Evolutionary conservation across 495 filamentous ascomycete species (phyloP), one percentile per base, ranked within the genome.

Genomic region (Podospora tetraspora): DNA sequence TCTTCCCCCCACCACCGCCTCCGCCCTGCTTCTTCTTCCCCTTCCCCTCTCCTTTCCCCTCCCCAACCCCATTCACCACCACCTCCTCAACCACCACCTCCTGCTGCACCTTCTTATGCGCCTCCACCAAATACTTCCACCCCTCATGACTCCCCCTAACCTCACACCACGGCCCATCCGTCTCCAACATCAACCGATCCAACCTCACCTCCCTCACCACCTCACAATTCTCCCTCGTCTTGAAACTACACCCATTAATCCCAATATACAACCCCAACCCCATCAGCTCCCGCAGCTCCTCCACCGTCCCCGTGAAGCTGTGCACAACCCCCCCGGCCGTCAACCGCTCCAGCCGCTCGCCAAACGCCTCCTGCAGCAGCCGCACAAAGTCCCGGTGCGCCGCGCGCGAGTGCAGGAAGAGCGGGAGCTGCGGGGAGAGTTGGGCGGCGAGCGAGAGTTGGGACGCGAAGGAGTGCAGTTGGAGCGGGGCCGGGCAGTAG

Each of bases 111-210:
- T 11, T 66, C 56, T 69, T 64, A 8, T 60, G 27, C 16, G 70
- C 57, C 63, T 77, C 73, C 21, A 84, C 69, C 2, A 90, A 70
- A 66, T 81, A 86, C 73, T 83, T 83, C 72, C 84, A 86, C 19
- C 87, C 85, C 62, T 87, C 88, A 74, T 91, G 89, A 25, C 79
- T 85, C 0, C 86, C 85, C 43, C 88, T 78, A 21, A 91, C 87
- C 74, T 91, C 88, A 70, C 88, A 91, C 93, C 94, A 97, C 30
- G 93, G 93, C 10, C 94, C 94, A 79, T 97, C 94, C 7, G 93
- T 97, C 84, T 97, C 93, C 59, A 97, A 85, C 84, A 96, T 94
- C 60, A 97, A 74, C 61, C 87, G 71, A 23, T 88, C 86, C 34
- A 97, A 79, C 7, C 88, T 90, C 25, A 97, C 84, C 69, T 90